Conservation (phyloP, 106 monocot species). For the Chionographis japonica region DNA sequence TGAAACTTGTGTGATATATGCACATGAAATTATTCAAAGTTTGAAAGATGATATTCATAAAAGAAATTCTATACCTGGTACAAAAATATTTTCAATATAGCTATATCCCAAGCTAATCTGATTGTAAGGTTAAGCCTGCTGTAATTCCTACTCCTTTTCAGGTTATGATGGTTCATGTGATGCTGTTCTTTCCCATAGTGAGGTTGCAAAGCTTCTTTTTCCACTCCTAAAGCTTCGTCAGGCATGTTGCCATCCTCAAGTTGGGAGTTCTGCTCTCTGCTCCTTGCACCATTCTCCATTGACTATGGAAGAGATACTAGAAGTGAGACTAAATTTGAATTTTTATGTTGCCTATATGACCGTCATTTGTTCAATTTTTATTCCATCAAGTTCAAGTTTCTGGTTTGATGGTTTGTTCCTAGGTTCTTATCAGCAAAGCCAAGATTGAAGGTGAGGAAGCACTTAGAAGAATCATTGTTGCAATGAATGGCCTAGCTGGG, state of each 20-base stretch:
- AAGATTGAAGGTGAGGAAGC: slow-evolving; percentile 98
- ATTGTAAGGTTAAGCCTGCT: not conserved
- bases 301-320: slow-evolving; percentile 93
- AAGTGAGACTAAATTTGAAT: slow-evolving; percentile 29
- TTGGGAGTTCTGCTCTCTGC: slow-evolving; percentile 92
- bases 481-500: slow-evolving; percentile 91
- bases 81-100: not conserved
- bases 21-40: slow-evolving; percentile 62
- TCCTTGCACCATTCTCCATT: slow-evolving; percentile 89
- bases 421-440: slow-evolving; percentile 93
- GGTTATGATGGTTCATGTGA: slow-evolving; percentile 31
- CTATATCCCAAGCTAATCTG: not conserved
- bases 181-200: slow-evolving; percentile 58
- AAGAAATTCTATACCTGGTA: slow-evolving; percentile 26
- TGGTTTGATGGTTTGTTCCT: slow-evolving; percentile 1
- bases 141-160: slow-evolving; percentile 15
- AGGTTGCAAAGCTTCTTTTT: slow-evolving; percentile 64
- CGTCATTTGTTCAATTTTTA: not conserved
- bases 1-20: slow-evolving; percentile 67
- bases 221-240: slow-evolving; percentile 94
- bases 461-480: slow-evolving; percentile 72
- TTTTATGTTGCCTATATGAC: not conserved
- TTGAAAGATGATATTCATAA: slow-evolving; percentile 39
- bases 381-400: not conserved
- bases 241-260: slow-evolving; percentile 99